Conservation (phyloP, 805 yeast species). For the Geotrichum ghanense region DNA sequence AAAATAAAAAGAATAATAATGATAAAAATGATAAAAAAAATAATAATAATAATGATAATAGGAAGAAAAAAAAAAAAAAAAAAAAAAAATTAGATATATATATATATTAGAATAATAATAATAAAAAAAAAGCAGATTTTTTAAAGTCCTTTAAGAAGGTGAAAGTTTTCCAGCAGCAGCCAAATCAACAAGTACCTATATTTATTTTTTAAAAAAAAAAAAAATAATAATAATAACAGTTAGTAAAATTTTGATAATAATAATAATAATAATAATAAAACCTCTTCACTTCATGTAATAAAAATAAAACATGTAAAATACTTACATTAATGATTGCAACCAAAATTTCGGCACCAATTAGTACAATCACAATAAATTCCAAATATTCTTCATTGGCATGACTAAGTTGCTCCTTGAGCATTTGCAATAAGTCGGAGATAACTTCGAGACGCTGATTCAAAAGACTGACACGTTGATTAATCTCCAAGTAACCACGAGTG, state of each 20-base stretch:
- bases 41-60: too few species aligned
- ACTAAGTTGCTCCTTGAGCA: conserved; percentile 94
- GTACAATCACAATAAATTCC: conserved; percentile 79
- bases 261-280: too few species aligned
- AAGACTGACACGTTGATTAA: conserved; percentile 83
- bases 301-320: too few species aligned
- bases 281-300: too few species aligned
- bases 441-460: conserved; percentile 90
- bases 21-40: too few species aligned
- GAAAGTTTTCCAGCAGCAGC: conserved; percentile 17
- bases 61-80: too few species aligned
- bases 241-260: too few species aligned
- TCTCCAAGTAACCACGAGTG: conserved; percentile 88
- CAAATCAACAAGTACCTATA: conserved; percentile 25
- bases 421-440: conserved; percentile 81
- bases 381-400: conserved; percentile 85
- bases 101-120: too few species aligned
- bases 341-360: conserved; percentile 85
- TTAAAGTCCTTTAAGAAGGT: too few species aligned
- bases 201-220: not conserved
- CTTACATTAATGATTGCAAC: conserved; percentile 73
- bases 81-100: too few species aligned
- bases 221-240: not conserved
- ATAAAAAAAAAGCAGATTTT: too few species aligned
- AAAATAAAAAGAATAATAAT: too few species aligned